Percentiles rank a stretch among this genome's conserved stretches.
phyloP scores from a whole-genome alignment of 2,329 filamentous ascomycete genomes.

The Allantophomopsis cytisporea region DNA sequence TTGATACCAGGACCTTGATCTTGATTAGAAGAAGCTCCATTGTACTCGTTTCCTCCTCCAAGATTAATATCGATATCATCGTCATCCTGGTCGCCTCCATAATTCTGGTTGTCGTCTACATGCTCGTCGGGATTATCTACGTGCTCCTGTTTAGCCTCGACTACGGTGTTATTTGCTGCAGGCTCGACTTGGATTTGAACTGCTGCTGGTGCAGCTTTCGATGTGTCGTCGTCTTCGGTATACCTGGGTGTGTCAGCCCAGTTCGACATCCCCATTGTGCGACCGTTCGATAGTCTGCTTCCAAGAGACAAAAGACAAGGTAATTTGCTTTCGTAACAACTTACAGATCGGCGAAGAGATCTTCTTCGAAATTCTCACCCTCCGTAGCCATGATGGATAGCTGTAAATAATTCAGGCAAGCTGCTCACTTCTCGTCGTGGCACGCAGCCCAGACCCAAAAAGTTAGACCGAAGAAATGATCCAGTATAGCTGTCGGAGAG shows the following conservation, averaged over 20 bases:
- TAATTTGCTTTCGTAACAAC: constrained; percentile 21
- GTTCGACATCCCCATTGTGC: background rate
- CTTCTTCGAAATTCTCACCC: constrained; percentile 73
- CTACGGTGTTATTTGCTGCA: constrained; percentile 13
- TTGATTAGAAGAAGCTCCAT: constrained; percentile 16
- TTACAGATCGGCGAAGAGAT: constrained; percentile 92
- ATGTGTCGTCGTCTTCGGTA: constrained; percentile 47
- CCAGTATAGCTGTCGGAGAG: too few species aligned
- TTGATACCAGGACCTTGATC: constrained; percentile 58
- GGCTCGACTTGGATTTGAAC: constrained; percentile 13
- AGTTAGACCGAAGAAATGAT: too few species aligned
- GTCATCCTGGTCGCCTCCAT: constrained; percentile 33
- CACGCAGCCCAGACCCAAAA: too few species aligned
- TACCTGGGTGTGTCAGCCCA: constrained; percentile 32
- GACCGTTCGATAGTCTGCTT: too few species aligned
- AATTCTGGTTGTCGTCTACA: constrained; percentile 24
- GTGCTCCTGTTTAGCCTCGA: constrained; percentile 13
- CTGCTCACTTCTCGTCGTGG: too few species aligned
- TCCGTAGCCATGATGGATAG: constrained; percentile 51
- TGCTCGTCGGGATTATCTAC: constrained; percentile 19
- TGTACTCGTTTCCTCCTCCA: constrained; percentile 22
- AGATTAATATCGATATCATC: constrained; percentile 47
- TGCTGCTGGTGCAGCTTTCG: constrained; percentile 22
- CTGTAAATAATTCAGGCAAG: too few species aligned
- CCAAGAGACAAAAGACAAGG: background rate